Conservation (phyloP, 148 eudicot species). For the Simmondsia chinensis region DNA sequence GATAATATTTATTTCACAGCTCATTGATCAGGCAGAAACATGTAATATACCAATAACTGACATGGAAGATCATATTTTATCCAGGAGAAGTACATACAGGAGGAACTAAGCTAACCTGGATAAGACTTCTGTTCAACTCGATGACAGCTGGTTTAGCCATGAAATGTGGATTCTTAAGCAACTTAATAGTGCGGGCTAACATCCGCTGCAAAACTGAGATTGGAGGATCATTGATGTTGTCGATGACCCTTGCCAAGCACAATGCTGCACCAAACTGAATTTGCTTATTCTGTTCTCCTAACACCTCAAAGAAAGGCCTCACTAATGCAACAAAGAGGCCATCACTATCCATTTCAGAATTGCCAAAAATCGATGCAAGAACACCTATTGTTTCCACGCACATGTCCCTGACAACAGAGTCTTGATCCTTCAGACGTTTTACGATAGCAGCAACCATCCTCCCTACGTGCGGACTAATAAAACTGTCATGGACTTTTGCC, state of each 20-base stretch:
- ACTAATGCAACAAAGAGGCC: conserved; percentile 48
- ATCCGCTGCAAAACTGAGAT: conserved; percentile 55
- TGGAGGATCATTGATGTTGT: conserved; percentile 57
- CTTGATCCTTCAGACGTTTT: conserved; percentile 79
- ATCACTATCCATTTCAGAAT: conserved; percentile 21
- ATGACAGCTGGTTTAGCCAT: conserved; percentile 84
- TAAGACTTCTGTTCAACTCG: conserved; percentile 69
- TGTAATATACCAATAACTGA: too few relatives aligned
- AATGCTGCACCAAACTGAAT: conserved; percentile 70
- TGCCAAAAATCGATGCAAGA: conserved; percentile 55
- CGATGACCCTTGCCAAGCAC: conserved; percentile 71
- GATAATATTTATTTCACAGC: too few relatives aligned
- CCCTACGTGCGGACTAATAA: conserved; percentile 43
- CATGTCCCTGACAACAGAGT: conserved; percentile 64
- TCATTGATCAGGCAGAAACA: too few relatives aligned
- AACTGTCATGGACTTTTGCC: conserved; percentile 39
- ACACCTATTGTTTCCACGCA: conserved; percentile 69
- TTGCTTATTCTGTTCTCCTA: conserved; percentile 86
- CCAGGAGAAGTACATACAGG: not conserved
- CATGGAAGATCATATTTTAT: too few relatives aligned
- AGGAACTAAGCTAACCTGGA: conserved; percentile 42
- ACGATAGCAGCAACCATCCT: conserved; percentile 70
- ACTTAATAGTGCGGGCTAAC: conserved; percentile 55
- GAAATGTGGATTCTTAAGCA: conserved; percentile 75
- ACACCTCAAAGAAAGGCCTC: conserved; percentile 77